phyloP scores from a whole-genome alignment of 2,329 filamentous ascomycete genomes.

The Colletotrichum echinochloae region DNA sequence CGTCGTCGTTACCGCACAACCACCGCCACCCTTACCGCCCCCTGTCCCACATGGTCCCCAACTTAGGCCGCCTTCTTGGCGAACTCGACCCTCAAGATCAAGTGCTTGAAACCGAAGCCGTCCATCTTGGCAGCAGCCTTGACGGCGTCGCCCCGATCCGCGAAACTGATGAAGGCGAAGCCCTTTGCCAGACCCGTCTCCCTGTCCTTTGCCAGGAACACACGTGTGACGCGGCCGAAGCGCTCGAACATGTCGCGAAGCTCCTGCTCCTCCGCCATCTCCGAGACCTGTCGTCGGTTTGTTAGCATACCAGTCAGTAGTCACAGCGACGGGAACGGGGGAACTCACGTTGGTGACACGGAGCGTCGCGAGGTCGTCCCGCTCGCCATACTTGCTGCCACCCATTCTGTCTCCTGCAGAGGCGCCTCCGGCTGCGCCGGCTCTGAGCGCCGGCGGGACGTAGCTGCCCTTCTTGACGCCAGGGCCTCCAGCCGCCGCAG shows the following conservation, averaged over 20 bases:
- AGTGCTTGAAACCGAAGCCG: conserved; percentile 89
- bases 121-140: conserved; percentile 98
- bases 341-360: conserved; percentile 93
- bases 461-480: conserved; percentile 84
- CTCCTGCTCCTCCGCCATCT: conserved; percentile 96
- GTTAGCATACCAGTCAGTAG: conserved; percentile 44
- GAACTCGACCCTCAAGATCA: conserved; percentile 89
- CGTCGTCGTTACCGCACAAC: conserved; percentile 26
- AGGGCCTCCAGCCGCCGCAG: conserved; percentile 56
- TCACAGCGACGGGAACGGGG: conserved; percentile 24
- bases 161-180: conserved; percentile 98
- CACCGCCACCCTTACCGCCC: background rate
- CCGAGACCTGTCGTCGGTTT: conserved; percentile 75
- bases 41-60: background rate
- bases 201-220: conserved; percentile 97
- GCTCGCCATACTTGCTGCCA: conserved; percentile 85
- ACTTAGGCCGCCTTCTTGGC: conserved; percentile 75
- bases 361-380: conserved; percentile 95
- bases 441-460: conserved; percentile 92
- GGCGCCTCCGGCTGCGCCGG: conserved; percentile 67
- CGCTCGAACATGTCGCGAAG: conserved; percentile 98
- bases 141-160: conserved; percentile 88
- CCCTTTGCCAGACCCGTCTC: conserved; percentile 97
- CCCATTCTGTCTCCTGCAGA: conserved; percentile 84
- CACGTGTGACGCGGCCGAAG: conserved; percentile 94